These are phyloP conservation scores for Cupressus sempervirens DNA, from an alignment of 75 land plant species.

Conservation along the genomic window DNA sequence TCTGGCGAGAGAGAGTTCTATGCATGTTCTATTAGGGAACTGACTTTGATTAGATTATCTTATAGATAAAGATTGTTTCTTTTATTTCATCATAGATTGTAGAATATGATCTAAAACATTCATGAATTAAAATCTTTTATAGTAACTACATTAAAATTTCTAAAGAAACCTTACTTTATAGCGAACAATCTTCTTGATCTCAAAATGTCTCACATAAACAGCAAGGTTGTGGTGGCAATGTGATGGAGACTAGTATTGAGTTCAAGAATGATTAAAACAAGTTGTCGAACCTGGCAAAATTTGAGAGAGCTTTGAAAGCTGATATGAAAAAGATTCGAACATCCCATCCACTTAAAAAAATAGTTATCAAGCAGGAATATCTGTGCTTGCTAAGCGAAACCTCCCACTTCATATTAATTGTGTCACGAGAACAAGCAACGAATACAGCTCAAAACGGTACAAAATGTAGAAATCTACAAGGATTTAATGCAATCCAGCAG, in stretches of 20 bases:
- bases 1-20: background rate
- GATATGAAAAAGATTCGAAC: background rate
- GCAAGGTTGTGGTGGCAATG: background rate
- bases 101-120: too few relatives aligned
- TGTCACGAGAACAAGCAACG: background rate
- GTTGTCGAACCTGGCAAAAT: background rate
- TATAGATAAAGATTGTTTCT: background rate
- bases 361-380: background rate
- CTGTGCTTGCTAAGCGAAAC: background rate
- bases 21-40: background rate
- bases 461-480: background rate
- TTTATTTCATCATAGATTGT: too few relatives aligned
- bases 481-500: slow-evolving; percentile 5
- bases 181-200: background rate
- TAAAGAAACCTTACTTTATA: background rate
- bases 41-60: background rate
- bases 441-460: background rate
- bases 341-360: background rate
- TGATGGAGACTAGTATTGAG: background rate
- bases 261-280: background rate
- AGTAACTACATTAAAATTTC: background rate
- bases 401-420: background rate
- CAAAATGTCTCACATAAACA: background rate
- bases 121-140: background rate
- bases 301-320: background rate